Conservation (phyloP, 768 basidiomycete genomes). For the Tephrocybe sp. region DNA sequence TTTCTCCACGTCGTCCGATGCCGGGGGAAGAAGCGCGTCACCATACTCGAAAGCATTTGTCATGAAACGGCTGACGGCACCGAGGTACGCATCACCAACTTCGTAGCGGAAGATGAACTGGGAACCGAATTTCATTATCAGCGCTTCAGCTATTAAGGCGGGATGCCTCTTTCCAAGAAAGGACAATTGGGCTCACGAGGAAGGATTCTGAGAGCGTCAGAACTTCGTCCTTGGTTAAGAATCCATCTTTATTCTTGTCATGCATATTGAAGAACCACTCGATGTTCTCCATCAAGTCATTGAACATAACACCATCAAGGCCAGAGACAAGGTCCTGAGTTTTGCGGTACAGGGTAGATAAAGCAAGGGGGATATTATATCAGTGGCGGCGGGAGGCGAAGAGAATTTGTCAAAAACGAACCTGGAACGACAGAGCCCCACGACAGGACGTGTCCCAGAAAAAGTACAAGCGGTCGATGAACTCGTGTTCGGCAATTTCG, state of each 20-base stretch:
- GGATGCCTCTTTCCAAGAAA: not conserved
- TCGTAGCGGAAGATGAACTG: constrained; percentile 99
- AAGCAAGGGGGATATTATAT: not conserved
- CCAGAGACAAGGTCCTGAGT: constrained; percentile 84
- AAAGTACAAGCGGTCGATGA: constrained; percentile 91
- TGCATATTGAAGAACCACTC: constrained; percentile 98
- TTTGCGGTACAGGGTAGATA: not conserved
- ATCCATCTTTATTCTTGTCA: constrained; percentile 96
- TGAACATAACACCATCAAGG: constrained; percentile 90
- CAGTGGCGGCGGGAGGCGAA: constrained; percentile 1
- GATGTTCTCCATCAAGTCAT: constrained; percentile 97
- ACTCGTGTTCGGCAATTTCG: constrained; percentile 92
- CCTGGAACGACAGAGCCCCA: constrained; percentile 91
- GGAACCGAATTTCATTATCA: not conserved
- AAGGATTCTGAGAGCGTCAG: constrained; percentile 93
- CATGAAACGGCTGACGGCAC: constrained; percentile 96
- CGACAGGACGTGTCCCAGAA: constrained; percentile 87
- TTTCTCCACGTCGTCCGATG: constrained; percentile 24
- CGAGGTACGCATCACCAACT: constrained; percentile 93
- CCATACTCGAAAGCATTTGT: constrained; percentile 98
- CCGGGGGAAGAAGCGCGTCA: constrained; percentile 78
- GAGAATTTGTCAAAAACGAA: constrained; percentile 21
- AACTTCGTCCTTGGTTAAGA: constrained; percentile 94
- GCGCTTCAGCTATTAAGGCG: not conserved
- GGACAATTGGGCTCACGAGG: constrained; percentile 57